Base-by-base conservation (phyloP, 2,329 filamentous ascomycete genomes). In the Talaromyces sp. region DNA sequence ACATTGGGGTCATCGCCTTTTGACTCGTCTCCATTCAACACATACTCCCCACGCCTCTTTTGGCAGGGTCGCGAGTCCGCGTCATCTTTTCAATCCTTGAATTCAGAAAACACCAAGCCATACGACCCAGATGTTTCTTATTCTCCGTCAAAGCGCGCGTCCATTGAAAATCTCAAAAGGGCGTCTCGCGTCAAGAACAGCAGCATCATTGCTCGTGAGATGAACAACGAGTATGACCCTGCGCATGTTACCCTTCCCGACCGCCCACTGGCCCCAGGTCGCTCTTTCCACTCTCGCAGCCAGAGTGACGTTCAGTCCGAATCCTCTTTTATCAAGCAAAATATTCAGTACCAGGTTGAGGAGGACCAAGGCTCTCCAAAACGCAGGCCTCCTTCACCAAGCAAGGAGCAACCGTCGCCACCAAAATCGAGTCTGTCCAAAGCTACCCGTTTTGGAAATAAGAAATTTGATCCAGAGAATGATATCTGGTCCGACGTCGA, bases 131-230 rank as follows among this genome's bases (percentile, higher is more conserved):
- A 85, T 56, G 80, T 83, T 50, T 86, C 89, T 11, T 85, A 88
- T 8, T 88, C 88, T 52, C 87, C 90, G 24, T 88, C 86, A 61
- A 89, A 91, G 70, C 88, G 93, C 71, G 90, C 91, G 52, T 97
- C 93, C 19, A 92, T 99, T 66, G 94, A 99, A 82, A 92, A 92
- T 70, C 83, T 99, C 62, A 95, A 97, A 79, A 91, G 88, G 73
- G 92, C 92, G 32, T 96, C 93, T 59, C 89, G 94, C 62, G 94
- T 99, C 69, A 96, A 93, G 83, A 97, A 96, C 80, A 97, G 93
- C 83, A 96, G 88, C 78, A 97, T 97, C 82, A 91, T 96, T 73
- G 92, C 91, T 48, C 88, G 92, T 59, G 92, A 97, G 77, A 89
- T 92, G 72, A 92, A 92, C 77, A 86, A 92, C 74, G 90, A 95